phyloP scores from a whole-genome alignment of 2,329 filamentous ascomycete genomes.

The Ampelomyces quisqualis region DNA sequence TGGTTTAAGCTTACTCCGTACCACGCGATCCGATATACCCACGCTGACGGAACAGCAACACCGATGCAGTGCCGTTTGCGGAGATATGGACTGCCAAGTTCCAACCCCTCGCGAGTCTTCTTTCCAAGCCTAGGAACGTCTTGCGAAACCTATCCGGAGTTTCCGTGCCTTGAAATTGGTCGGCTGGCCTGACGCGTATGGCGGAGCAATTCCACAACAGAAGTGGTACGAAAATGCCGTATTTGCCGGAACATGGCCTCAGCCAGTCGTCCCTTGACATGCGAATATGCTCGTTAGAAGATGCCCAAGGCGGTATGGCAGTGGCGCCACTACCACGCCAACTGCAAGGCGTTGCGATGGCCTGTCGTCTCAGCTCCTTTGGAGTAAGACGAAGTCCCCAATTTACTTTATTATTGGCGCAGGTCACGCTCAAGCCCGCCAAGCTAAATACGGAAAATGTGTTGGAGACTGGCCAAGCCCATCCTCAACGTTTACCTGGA shows the following conservation, averaged over 20 bases:
- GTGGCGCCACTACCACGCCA: conserved; percentile 14
- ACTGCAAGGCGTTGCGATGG: conserved; percentile 17
- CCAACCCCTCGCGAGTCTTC: not conserved
- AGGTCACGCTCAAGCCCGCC: conserved; percentile 37
- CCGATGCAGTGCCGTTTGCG: conserved; percentile 4
- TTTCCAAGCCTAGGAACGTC: too few species aligned
- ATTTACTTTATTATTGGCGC: conserved; percentile 31
- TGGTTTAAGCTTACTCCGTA: conserved; percentile 41
- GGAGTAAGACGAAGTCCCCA: conserved; percentile 37
- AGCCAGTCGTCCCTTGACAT: conserved; percentile 10
- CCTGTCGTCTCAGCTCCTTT: conserved; percentile 35
- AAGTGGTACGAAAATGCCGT: not conserved
- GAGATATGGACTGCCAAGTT: not conserved
- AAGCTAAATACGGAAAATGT: conserved; percentile 36
- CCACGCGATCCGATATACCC: conserved; percentile 30
- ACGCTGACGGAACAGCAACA: conserved; percentile 27
- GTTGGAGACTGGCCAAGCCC: conserved; percentile 34
- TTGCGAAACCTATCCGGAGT: too few species aligned
- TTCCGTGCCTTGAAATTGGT: too few species aligned
- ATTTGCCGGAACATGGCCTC: conserved; percentile 1
- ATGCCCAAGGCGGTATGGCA: conserved; percentile 23
- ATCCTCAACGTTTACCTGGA: conserved; percentile 18
- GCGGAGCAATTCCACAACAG: not conserved
- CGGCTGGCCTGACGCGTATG: too few species aligned
- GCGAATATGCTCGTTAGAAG: conserved; percentile 16